phyloP scores from a whole-genome alignment of 352 stramenopile genomes.

The Phytophthora pinifolia region DNA sequence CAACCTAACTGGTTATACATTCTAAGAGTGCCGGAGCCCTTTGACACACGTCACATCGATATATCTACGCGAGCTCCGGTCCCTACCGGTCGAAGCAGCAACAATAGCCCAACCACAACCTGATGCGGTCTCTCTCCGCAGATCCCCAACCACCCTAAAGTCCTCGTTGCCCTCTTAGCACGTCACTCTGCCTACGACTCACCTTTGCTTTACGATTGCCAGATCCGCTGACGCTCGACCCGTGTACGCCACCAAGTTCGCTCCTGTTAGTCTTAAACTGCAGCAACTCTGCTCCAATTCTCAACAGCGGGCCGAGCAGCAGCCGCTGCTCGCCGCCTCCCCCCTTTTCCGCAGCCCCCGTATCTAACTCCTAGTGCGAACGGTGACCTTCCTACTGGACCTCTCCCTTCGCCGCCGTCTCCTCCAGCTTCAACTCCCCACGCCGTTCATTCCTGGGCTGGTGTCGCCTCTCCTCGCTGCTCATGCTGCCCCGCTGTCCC shows the following conservation, averaged over 20 bases:
- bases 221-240: too few relatives aligned
- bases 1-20: slow-evolving; percentile 4
- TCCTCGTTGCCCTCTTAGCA: background rate
- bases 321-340: background rate
- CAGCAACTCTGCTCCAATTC: background rate
- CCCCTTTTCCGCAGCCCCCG: slow-evolving; percentile 2
- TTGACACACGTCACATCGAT: background rate
- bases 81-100: too few relatives aligned
- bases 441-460: too few relatives aligned
- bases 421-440: too few relatives aligned
- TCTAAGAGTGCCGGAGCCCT: background rate
- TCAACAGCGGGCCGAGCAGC: background rate
- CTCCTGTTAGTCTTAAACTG: slow-evolving; percentile 2
- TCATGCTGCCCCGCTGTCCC: too few relatives aligned
- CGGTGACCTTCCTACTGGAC: slow-evolving; percentile 1
- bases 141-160: too few relatives aligned
- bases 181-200: background rate
- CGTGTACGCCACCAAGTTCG: too few relatives aligned
- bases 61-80: too few relatives aligned
- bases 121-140: too few relatives aligned
- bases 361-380: slow-evolving; percentile 3
- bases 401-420: background rate
- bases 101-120: too few relatives aligned
- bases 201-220: too few relatives aligned
- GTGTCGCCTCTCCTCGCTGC: too few relatives aligned